phyloP scores from a whole-genome alignment of 2,329 filamentous ascomycete genomes.

The Penicillium sp. region DNA sequence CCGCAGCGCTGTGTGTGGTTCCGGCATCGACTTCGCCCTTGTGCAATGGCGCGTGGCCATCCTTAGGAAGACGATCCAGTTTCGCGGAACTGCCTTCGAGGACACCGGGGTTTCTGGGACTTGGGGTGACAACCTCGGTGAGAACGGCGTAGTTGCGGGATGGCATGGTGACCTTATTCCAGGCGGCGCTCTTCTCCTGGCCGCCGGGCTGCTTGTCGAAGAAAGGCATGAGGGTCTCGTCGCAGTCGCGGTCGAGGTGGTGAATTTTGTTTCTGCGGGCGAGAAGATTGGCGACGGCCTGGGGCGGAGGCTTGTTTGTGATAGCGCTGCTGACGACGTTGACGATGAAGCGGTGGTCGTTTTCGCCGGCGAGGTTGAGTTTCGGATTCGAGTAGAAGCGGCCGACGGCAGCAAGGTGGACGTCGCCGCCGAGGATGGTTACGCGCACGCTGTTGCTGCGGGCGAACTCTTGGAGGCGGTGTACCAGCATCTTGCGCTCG shows the following conservation, averaged over 20 bases:
- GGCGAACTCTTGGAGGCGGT: slow-evolving; percentile 60
- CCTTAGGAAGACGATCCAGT: slow-evolving; percentile 44
- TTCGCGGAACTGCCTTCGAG: slow-evolving; percentile 21
- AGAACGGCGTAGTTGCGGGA: slow-evolving; percentile 65
- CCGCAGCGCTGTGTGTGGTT: slow-evolving; percentile 71
- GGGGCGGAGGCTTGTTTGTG: slow-evolving; percentile 66
- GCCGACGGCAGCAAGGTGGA: slow-evolving; percentile 53
- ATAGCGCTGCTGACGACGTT: slow-evolving; percentile 65
- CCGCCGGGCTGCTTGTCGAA: slow-evolving; percentile 61
- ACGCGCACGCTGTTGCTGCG: slow-evolving; percentile 57
- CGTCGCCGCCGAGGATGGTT: slow-evolving; percentile 63
- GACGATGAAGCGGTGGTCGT: slow-evolving; percentile 62
- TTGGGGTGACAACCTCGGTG: slow-evolving; percentile 47
- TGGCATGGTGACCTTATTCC: slow-evolving; percentile 83
- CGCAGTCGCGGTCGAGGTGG: slow-evolving; percentile 60
- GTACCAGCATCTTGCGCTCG: slow-evolving; percentile 72
- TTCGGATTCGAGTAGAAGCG: slow-evolving; percentile 64
- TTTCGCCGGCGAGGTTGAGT: slow-evolving; percentile 54
- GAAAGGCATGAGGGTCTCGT: slow-evolving; percentile 62
- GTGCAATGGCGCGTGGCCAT: slow-evolving; percentile 71
- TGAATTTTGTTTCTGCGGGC: slow-evolving; percentile 65
- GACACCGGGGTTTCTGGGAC: slow-evolving; percentile 20
- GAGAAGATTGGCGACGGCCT: slow-evolving; percentile 63
- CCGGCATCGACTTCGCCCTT: slow-evolving; percentile 75
- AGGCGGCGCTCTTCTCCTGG: slow-evolving; percentile 62